These are phyloP conservation scores for Fusarium sacchari DNA, from an alignment of 2,329 filamentous ascomycete species.

Conservation along the genomic window DNA sequence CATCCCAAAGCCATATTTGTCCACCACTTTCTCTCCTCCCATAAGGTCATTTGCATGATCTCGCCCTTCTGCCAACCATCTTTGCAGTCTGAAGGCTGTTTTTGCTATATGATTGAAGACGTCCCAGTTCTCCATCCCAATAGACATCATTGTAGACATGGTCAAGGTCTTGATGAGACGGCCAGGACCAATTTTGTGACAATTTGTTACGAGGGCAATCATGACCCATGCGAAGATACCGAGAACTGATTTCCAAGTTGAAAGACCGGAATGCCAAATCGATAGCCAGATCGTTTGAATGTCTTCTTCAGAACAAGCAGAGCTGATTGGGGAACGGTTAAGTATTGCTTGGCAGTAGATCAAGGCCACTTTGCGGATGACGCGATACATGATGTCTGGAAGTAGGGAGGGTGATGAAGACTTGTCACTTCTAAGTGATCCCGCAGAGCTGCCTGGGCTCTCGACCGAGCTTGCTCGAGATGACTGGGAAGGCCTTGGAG, in stretches of 20 bases:
- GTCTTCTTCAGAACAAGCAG: constrained; percentile 52
- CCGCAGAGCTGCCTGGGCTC: constrained; percentile 23
- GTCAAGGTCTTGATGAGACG: constrained; percentile 59
- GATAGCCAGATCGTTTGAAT: constrained; percentile 58
- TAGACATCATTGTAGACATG: constrained; percentile 55
- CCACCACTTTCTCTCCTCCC: constrained; percentile 41
- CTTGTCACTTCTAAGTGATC: constrained; percentile 24
- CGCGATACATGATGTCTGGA: constrained; percentile 58
- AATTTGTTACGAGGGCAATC: constrained; percentile 54
- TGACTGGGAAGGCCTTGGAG: constrained; percentile 16
- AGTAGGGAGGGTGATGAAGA: constrained; percentile 34
- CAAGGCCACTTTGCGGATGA: constrained; percentile 57
- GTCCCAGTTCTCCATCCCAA: constrained; percentile 61
- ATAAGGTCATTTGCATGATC: constrained; percentile 32
- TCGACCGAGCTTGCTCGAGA: constrained; percentile 24
- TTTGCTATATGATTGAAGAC: constrained; percentile 52
- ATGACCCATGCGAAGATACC: constrained; percentile 62
- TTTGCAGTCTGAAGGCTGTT: constrained; percentile 52
- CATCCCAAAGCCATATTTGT: constrained; percentile 42
- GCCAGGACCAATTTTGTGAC: constrained; percentile 52
- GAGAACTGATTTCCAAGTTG: constrained; percentile 57
- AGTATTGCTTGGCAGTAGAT: constrained; percentile 60
- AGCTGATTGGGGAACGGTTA: constrained; percentile 54
- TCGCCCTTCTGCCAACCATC: constrained; percentile 52
- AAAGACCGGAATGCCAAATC: constrained; percentile 58